These are phyloP conservation scores for Saururus chinensis DNA, from an alignment of 164 flowering plant species.

Conservation along the genomic window DNA sequence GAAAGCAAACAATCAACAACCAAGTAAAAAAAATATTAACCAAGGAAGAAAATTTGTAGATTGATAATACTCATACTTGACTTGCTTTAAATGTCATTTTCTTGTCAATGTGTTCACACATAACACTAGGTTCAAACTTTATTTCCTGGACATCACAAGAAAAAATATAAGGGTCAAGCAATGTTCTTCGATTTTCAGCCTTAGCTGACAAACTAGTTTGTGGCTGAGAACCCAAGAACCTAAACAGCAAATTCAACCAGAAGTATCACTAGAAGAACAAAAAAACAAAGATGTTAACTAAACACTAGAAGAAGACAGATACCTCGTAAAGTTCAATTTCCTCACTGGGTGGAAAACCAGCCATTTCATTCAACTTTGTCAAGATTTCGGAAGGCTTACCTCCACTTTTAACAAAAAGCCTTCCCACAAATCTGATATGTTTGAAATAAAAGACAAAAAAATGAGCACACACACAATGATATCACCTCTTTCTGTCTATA, in stretches of 20 bases:
- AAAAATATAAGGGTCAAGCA: background rate
- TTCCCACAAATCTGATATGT: constrained; percentile 66
- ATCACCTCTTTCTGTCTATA: background rate
- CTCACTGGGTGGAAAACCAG: constrained; percentile 74
- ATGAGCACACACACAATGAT: background rate
- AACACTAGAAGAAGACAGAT: constrained; percentile 4
- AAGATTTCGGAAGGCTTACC: constrained; percentile 74
- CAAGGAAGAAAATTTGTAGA: background rate
- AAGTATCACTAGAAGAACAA: background rate
- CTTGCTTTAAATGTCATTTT: constrained; percentile 60
- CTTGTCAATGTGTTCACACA: constrained; percentile 89
- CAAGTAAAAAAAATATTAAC: background rate
- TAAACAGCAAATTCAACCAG: background rate
- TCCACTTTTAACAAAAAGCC: constrained; percentile 72
- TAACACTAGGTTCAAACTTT: constrained; percentile 84
- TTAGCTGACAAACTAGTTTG: background rate
- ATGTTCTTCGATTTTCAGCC: background rate
- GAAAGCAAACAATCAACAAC: background rate
- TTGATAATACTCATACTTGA: constrained; percentile 39
- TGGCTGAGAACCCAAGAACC: background rate
- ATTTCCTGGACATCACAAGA: constrained; percentile 55
- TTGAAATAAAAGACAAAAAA: constrained; percentile 1
- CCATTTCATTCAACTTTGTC: constrained; percentile 74
- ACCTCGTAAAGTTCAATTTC: constrained; percentile 98
- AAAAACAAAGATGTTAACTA: background rate